Percentiles rank a stretch among this genome's conserved stretches.
Conservation (phyloP, 148 eudicot species). For the Chenopodium berlandieri region DNA sequence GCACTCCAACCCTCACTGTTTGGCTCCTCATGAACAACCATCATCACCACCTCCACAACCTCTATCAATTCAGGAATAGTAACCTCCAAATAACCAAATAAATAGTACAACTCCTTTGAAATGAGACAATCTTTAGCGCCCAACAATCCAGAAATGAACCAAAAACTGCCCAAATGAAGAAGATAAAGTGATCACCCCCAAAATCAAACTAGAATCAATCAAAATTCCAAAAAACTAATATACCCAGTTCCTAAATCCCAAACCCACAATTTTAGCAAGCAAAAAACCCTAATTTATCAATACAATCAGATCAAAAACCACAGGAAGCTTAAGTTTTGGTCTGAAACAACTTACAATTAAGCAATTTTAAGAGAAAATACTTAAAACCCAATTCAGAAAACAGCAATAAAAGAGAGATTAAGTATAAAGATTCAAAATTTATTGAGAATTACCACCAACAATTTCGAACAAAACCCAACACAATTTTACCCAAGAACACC, state of each 20-base stretch:
- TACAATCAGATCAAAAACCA: slow-evolving; percentile 26
- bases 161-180: slow-evolving; percentile 12
- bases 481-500: not conserved
- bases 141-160: not conserved
- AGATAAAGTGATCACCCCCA: not conserved
- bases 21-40: slow-evolving; percentile 28
- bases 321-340: not conserved
- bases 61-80: not conserved
- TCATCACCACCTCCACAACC: slow-evolving; percentile 10
- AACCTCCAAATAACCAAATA: not conserved
- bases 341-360: slow-evolving; percentile 4
- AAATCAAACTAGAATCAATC: not conserved
- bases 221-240: not conserved
- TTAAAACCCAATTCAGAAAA: not conserved
- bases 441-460: not conserved
- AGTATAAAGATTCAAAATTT: not conserved
- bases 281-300: slow-evolving; percentile 21
- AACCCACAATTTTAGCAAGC: slow-evolving; percentile 22
- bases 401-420: slow-evolving; percentile 2
- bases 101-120: slow-evolving; percentile 7
- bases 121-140: not conserved
- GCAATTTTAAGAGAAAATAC: not conserved
- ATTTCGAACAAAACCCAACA: not conserved
- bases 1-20: slow-evolving; percentile 28
- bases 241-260: slow-evolving; percentile 14